phyloP scores from a whole-genome alignment of 2,329 filamentous ascomycete genomes.

The Alternaria tenuissima region DNA sequence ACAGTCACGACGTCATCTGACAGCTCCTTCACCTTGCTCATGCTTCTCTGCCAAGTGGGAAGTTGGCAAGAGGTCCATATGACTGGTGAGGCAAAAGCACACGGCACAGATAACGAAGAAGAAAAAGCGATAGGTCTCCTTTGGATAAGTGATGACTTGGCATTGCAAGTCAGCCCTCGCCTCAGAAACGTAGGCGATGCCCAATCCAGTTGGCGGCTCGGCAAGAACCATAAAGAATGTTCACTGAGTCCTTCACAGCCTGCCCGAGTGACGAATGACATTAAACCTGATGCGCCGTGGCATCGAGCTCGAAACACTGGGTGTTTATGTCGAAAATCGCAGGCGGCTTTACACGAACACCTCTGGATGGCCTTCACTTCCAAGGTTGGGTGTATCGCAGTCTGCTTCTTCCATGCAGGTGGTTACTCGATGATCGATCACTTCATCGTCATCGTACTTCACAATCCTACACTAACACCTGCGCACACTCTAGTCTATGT shows the following conservation, averaged over 20 bases:
- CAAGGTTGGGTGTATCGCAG: background rate
- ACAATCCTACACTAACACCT: background rate
- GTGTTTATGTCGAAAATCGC: background rate
- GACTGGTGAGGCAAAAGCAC: background rate
- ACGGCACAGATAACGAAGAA: background rate
- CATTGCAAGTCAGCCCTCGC: background rate
- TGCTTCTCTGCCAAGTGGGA: background rate
- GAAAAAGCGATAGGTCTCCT: background rate
- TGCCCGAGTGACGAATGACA: background rate
- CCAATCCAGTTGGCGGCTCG: slow-evolving; percentile 6
- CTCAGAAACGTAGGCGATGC: slow-evolving; percentile 2
- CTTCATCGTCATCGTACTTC: background rate
- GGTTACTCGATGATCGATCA: background rate
- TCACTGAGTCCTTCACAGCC: background rate
- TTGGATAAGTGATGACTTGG: background rate
- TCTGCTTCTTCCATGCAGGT: slow-evolving; percentile 2
- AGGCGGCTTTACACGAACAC: background rate
- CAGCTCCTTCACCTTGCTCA: background rate
- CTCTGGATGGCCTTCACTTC: background rate
- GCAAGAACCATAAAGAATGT: background rate
- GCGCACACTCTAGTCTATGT: background rate
- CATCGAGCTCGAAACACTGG: background rate
- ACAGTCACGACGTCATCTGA: slow-evolving; percentile 6
- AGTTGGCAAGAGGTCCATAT: background rate
- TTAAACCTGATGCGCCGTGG: background rate